These are phyloP conservation scores for Dioscorea cayenensis DNA, from an alignment of 116 monocot species.

Conservation along the genomic window DNA sequence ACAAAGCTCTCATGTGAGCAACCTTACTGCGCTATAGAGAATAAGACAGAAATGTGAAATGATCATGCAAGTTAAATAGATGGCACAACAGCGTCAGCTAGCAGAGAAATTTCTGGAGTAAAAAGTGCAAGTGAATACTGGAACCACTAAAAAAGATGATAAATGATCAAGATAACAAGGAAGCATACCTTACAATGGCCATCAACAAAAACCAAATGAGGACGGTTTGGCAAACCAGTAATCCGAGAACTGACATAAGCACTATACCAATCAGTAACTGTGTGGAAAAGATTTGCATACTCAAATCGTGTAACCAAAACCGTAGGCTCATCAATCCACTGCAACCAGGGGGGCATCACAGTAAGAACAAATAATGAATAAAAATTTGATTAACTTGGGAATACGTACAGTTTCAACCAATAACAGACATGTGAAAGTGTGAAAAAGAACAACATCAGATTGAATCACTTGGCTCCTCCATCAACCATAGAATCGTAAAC, in stretches of 20 bases:
- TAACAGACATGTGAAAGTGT: too few relatives aligned
- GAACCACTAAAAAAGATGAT: neutral
- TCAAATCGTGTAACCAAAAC: conserved; percentile 88
- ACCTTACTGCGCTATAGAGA: too few relatives aligned
- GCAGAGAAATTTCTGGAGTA: too few relatives aligned
- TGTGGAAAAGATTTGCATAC: conserved; percentile 96
- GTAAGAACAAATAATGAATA: neutral
- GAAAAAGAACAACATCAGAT: too few relatives aligned
- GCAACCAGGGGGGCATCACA: conserved; percentile 22
- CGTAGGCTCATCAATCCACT: conserved; percentile 87
- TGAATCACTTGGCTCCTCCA: too few relatives aligned
- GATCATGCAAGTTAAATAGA: too few relatives aligned
- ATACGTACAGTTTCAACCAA: neutral
- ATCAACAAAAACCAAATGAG: conserved; percentile 73
- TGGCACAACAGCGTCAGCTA: too few relatives aligned
- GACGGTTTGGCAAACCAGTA: conserved; percentile 45
- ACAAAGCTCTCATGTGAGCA: too few relatives aligned
- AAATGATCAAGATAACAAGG: conserved; percentile 2
- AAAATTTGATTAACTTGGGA: neutral
- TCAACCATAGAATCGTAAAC: too few relatives aligned
- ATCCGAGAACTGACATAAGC: conserved; percentile 83
- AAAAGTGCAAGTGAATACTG: too few relatives aligned
- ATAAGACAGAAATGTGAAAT: too few relatives aligned
- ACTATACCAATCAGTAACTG: conserved; percentile 91
- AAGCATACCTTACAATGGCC: conserved; percentile 80